These are phyloP conservation scores for Strigomonas culicis DNA, from an alignment of 208 protist species.

Conservation along the genomic window DNA sequence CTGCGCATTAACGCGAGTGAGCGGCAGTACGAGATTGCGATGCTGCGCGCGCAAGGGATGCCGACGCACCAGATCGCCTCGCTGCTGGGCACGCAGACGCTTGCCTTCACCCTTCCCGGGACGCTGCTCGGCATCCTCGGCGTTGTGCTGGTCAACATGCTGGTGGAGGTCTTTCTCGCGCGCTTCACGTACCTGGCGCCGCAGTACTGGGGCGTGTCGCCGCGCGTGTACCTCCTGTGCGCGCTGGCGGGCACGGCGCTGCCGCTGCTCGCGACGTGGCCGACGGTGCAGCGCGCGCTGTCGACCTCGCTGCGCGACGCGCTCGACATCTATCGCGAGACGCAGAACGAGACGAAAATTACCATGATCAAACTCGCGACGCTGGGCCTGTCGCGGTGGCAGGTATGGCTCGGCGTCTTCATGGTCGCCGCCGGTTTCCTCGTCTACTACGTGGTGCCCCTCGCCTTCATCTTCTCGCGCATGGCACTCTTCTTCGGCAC, in stretches of 20 bases:
- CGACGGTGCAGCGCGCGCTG: constrained; percentile 79
- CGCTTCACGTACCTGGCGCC: constrained; percentile 45
- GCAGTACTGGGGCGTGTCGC: constrained; percentile 20
- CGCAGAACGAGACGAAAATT: constrained; percentile 84
- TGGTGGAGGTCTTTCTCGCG: constrained; percentile 61
- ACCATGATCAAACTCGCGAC: constrained; percentile 85
- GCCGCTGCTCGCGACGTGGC: constrained; percentile 82
- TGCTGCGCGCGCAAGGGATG: constrained; percentile 94
- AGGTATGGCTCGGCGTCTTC: constrained; percentile 61
- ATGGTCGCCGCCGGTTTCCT: constrained; percentile 90
- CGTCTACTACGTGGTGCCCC: constrained; percentile 94
- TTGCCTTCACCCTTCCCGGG: constrained; percentile 90
- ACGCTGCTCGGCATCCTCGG: constrained; percentile 68
- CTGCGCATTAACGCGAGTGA: constrained; percentile 92
- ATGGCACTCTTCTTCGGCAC: constrained; percentile 90
- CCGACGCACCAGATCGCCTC: constrained; percentile 58
- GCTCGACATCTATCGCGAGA: constrained; percentile 93
- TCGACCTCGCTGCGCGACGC: constrained; percentile 86
- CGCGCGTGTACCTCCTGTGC: constrained; percentile 52
- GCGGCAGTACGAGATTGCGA: constrained; percentile 96
- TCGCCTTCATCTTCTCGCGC: constrained; percentile 89
- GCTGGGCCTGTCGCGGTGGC: constrained; percentile 82
- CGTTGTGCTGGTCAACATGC: constrained; percentile 57
- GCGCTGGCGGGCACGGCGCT: constrained; percentile 63
- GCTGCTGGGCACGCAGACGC: constrained; percentile 77